Base-by-base conservation (phyloP, 495 filamentous ascomycete genomes). In the Aspergillus indologenus region DNA sequence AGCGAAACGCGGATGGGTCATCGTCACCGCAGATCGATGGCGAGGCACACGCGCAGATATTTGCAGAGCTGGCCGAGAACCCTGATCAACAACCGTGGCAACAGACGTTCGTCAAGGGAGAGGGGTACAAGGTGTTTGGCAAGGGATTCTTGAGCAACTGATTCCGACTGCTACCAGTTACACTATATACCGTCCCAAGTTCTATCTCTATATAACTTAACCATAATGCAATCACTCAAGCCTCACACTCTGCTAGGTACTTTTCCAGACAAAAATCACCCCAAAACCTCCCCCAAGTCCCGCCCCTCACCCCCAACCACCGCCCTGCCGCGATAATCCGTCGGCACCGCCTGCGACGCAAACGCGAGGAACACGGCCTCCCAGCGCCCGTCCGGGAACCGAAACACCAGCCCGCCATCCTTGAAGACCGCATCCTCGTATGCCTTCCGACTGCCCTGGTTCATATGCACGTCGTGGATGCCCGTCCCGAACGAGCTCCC, bases 91-190 rank as follows among this genome's bases (percentile, higher is more conserved):
- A 70, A 0, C 71, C 76, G 17, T 81, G 79, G 79, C 58, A 65
- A 54, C 65, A 74, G 49, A 80, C 79, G 1, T 79, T 79, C 58
- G 79, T 81, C 12, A 75, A 77, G 62, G 76, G 63, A 15, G 26
- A 64, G 19, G 75, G 75, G 59, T 78, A 79, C 57, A 72, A 67
- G 52, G 42, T 56, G n/a, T 76, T 75, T 40, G n/a, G n/a, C n/a
- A n/a, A n/a, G n/a, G n/a, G n/a, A n/a, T n/a, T n/a, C n/a, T n/a
- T n/a, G n/a, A n/a, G n/a, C n/a, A n/a, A n/a, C n/a, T n/a, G n/a
- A n/a, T n/a, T n/a, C n/a, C n/a, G n/a, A n/a, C n/a, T n/a, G n/a
- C n/a, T n/a, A n/a, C 26, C 26, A 29, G 26, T 29, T 29, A 4
- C 26, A 29, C n/a, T 29, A 3, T 29, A 29, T 29, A 3, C 9